Conservation (phyloP, 2,329 filamentous ascomycete genomes). For the Colletotrichum musicola region DNA sequence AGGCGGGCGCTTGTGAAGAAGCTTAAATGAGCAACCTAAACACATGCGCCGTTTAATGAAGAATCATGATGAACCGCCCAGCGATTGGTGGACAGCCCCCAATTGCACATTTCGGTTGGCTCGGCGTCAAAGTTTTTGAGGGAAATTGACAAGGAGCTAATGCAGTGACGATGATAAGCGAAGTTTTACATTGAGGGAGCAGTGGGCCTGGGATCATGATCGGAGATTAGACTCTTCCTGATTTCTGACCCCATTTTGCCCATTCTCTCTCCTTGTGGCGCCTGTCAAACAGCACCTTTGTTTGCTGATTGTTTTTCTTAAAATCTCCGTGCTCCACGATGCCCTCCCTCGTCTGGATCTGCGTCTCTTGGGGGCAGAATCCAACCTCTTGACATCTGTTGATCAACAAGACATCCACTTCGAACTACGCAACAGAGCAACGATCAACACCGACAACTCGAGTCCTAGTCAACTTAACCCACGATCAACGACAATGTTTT, state of each 20-base stretch:
- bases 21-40: constrained; percentile 32
- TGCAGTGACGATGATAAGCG: constrained; percentile 36
- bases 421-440: not conserved
- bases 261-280: no score
- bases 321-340: constrained; percentile 28
- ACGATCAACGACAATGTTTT: constrained; percentile 20
- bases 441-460: constrained; percentile 1
- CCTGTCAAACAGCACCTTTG: not conserved
- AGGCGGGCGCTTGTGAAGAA: constrained; percentile 19
- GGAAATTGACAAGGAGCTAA: constrained; percentile 36
- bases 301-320: constrained; percentile 9
- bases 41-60: constrained; percentile 12
- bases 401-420: constrained; percentile 5
- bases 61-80: constrained; percentile 1
- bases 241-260: not conserved
- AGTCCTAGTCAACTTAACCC: not conserved
- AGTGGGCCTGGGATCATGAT: constrained; percentile 30
- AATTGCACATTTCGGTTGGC: constrained; percentile 28
- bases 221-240: constrained; percentile 35
- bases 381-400: constrained; percentile 9
- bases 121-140: constrained; percentile 12
- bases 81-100: constrained; percentile 15
- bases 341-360: constrained; percentile 5
- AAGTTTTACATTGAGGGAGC: constrained; percentile 33
- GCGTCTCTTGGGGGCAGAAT: constrained; percentile 23